Conservation (phyloP, 1,284 basidiomycete species). For the Mycena citricolor region DNA sequence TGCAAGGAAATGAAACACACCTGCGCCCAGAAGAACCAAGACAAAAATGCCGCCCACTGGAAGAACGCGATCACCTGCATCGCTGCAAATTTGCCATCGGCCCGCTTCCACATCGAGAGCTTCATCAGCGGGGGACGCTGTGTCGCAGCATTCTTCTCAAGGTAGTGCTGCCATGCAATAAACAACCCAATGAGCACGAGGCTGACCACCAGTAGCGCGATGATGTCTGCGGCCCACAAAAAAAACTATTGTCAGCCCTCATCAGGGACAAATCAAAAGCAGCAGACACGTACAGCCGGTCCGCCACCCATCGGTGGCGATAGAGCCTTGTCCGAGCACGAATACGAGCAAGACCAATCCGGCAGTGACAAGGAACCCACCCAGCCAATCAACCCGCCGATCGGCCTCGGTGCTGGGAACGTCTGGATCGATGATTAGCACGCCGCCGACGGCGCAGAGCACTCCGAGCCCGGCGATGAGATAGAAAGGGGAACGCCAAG, state of each 20-base stretch:
- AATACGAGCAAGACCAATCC: constrained; percentile 82
- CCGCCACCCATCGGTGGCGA: constrained; percentile 71
- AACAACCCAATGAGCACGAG: constrained; percentile 60
- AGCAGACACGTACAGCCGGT: constrained; percentile 60
- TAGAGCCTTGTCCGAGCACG: constrained; percentile 72
- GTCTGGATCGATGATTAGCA: constrained; percentile 56
- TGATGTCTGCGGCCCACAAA: constrained; percentile 44
- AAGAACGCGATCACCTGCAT: constrained; percentile 22
- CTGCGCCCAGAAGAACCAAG: constrained; percentile 18
- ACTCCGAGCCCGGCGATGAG: constrained; percentile 51
- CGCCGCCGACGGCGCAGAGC: constrained; percentile 48
- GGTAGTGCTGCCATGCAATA: constrained; percentile 59
- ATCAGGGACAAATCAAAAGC: background rate
- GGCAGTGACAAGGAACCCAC: constrained; percentile 70
- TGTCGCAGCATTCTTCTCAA: constrained; percentile 12
- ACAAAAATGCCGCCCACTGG: constrained; percentile 17
- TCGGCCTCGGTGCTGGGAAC: constrained; percentile 47
- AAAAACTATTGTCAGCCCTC: background rate
- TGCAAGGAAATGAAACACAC: background rate
- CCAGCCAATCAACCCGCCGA: constrained; percentile 79
- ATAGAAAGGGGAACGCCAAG: constrained; percentile 65
- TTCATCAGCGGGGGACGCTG: constrained; percentile 21
- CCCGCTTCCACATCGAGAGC: constrained; percentile 20
- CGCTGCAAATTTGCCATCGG: constrained; percentile 19
- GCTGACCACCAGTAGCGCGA: constrained; percentile 64